Evolutionary conservation across 2,329 filamentous ascomycete genomes (phyloP).

Genomic region (Colletotrichum sp.): DNA sequence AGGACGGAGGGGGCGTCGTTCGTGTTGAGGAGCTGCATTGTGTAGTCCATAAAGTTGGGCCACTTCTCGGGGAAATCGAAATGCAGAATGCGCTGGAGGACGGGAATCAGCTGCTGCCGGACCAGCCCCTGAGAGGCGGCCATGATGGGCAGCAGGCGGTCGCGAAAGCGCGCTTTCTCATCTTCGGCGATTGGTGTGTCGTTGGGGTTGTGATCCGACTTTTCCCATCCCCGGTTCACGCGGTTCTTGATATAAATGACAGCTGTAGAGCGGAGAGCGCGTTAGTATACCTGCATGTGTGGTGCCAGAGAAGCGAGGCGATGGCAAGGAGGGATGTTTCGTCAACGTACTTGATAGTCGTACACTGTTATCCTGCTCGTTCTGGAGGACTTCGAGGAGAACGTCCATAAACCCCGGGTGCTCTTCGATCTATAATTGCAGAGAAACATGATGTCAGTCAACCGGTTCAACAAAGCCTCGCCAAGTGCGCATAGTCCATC

Average conservation of each 20-base stretch:
- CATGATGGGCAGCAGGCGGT: constrained; percentile 87
- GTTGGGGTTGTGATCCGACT: constrained; percentile 74
- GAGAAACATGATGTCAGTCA: constrained; percentile 9
- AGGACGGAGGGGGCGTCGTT: constrained; percentile 88
- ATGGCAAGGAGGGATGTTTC: neutral
- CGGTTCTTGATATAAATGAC: constrained; percentile 99
- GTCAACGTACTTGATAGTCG: constrained; percentile 81
- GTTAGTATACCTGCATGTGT: neutral
- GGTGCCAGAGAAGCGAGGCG: neutral
- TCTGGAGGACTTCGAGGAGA: constrained; percentile 87
- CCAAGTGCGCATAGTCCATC: neutral
- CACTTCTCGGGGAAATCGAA: constrained; percentile 94
- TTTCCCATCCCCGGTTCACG: constrained; percentile 89
- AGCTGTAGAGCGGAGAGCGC: constrained; percentile 56
- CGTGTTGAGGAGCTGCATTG: constrained; percentile 84
- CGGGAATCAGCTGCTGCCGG: constrained; percentile 90
- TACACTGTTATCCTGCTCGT: constrained; percentile 83
- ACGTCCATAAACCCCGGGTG: constrained; percentile 89
- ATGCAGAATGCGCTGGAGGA: constrained; percentile 94
- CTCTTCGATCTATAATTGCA: constrained; percentile 76
- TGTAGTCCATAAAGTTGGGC: constrained; percentile 94
- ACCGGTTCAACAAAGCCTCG: constrained; percentile 18
- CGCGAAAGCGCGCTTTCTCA: constrained; percentile 86
- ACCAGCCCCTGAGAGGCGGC: constrained; percentile 81
- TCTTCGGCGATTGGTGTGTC: constrained; percentile 82